Base-by-base conservation (phyloP, 306 rosid genomes). In the Pueraria montana region DNA sequence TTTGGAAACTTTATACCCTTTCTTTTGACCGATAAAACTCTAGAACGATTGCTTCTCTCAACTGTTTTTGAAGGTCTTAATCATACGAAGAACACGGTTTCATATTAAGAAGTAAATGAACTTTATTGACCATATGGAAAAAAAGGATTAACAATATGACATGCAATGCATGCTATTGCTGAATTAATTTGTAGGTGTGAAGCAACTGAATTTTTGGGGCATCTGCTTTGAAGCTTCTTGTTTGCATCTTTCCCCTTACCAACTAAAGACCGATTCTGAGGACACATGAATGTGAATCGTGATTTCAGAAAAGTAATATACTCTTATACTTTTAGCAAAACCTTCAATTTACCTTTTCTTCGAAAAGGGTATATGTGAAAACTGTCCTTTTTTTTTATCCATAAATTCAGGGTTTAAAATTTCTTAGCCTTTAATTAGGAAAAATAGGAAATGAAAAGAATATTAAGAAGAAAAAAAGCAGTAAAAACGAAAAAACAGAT, bases 81-180 rank as follows among this genome's bases (percentile, higher is more conserved):
- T 46, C 10, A 38, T 5, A 58, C 4, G n/a, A 43, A 63, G 34
- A 64, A 45, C 38, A 48, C 23, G 21, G 21, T 46, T 48, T 64
- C 64, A 30, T 63, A 20, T 63, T 7, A 77, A 77, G 23, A 77
- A 27, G 20, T 69, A 69, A 69, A 69, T 70, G 16, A 69, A 43
- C 36, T 69, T 42, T 43, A 43, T 69, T 69, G 56, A 69, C 75
- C 56, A 21, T 23, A 23, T 21, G 12, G 23, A 20, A 32, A 63
- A 9, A 40, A 69, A 26, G 45, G 4, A 8, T 26, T 11, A 61
- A 68, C 18, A 42, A 21, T 34, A 34, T 43, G 7, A 45, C 27
- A 42, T 62, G 69, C 27, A 36, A 42, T 27, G 69, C 27, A 36
- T 67, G 50, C 3, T 4, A 23, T 38, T 42, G 34, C 34, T 12